Evolutionary conservation across 1,139 yeast genomes (phyloP).

Genomic region (Debaryomycetaceae sp.): DNA sequence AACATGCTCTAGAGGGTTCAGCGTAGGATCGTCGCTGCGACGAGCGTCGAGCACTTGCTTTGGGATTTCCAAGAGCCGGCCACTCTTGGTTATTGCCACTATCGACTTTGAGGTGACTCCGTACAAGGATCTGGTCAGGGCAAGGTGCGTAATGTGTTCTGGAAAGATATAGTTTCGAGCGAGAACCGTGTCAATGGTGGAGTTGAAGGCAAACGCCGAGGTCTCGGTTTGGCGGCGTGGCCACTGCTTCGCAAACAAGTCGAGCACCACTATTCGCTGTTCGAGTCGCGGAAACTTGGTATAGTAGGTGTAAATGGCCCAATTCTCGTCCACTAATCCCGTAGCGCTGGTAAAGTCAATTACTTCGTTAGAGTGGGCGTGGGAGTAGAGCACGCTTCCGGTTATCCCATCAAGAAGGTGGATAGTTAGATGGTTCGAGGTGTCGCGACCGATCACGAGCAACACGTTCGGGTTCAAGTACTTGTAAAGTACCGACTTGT

Average conservation of each 20-base stretch:
- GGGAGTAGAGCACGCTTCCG: slow-evolving; percentile 51
- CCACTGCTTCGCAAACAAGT: slow-evolving; percentile 49
- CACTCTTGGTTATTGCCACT: slow-evolving; percentile 44
- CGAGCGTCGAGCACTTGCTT: slow-evolving; percentile 53
- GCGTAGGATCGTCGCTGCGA: slow-evolving; percentile 44
- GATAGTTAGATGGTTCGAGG: slow-evolving; percentile 23
- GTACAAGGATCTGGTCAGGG: slow-evolving; percentile 52
- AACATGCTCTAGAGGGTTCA: slow-evolving; percentile 38
- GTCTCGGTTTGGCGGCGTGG: slow-evolving; percentile 6
- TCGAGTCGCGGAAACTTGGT: slow-evolving; percentile 36
- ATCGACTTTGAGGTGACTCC: slow-evolving; percentile 72
- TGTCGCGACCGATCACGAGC: slow-evolving; percentile 40
- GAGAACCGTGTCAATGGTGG: slow-evolving; percentile 19
- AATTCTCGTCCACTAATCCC: slow-evolving; percentile 68
- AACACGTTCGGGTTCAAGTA: slow-evolving; percentile 65
- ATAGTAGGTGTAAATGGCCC: slow-evolving; percentile 65
- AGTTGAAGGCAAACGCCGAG: slow-evolving; percentile 23
- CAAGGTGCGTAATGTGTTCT: slow-evolving; percentile 38
- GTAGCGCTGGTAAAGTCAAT: slow-evolving; percentile 30
- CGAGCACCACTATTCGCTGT: slow-evolving; percentile 60
- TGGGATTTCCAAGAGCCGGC: slow-evolving; percentile 64
- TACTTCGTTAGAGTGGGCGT: slow-evolving; percentile 30
- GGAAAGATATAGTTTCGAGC: slow-evolving; percentile 55
- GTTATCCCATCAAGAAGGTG: slow-evolving; percentile 57
- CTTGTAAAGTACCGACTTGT: slow-evolving; percentile 72